phyloP scores from a whole-genome alignment of 176 grass and related monocot genomes.

The Cenchrus americanus region DNA sequence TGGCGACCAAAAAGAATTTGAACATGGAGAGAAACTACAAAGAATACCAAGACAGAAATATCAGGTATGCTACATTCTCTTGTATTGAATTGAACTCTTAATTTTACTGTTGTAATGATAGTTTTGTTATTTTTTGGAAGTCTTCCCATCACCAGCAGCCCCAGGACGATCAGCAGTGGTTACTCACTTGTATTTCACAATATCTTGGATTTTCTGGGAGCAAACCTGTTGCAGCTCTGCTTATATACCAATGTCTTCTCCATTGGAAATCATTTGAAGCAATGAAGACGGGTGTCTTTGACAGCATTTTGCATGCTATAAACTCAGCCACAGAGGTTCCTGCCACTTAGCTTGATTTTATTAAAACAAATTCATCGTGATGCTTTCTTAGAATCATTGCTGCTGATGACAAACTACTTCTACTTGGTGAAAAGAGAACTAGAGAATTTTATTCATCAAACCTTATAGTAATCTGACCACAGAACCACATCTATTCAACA shows the following conservation, averaged over 20 bases:
- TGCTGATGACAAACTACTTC: conserved; percentile 10
- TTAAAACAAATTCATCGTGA: not conserved
- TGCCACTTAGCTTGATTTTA: conserved; percentile 32
- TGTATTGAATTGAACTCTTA: conserved; percentile 23
- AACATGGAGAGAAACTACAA: conserved; percentile 74
- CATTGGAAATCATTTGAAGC: conserved; percentile 88
- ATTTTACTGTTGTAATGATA: conserved; percentile 22
- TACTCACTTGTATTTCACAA: conserved; percentile 63
- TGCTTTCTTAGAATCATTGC: conserved; percentile 18
- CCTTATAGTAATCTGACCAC: not conserved
- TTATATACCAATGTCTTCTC: conserved; percentile 75
- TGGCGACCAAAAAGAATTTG: conserved; percentile 56
- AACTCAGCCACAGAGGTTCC: conserved; percentile 68
- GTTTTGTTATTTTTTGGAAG: conserved; percentile 35
- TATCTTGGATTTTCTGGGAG: conserved; percentile 75
- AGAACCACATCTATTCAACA: conserved; percentile 12
- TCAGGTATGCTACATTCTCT: conserved; percentile 56
- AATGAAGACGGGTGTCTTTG: conserved; percentile 66
- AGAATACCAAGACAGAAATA: conserved; percentile 71
- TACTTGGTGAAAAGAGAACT: conserved; percentile 34
- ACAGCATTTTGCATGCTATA: conserved; percentile 69
- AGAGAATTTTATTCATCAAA: not conserved
- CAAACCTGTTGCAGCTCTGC: conserved; percentile 64
- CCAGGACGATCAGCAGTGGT: conserved; percentile 67
- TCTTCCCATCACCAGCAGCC: conserved; percentile 41